Evolutionary conservation across 2,329 filamentous ascomycete species (phyloP), one percentile per base, ranked within the genome.

Genomic region (Lecanoromycetidae sp.): DNA sequence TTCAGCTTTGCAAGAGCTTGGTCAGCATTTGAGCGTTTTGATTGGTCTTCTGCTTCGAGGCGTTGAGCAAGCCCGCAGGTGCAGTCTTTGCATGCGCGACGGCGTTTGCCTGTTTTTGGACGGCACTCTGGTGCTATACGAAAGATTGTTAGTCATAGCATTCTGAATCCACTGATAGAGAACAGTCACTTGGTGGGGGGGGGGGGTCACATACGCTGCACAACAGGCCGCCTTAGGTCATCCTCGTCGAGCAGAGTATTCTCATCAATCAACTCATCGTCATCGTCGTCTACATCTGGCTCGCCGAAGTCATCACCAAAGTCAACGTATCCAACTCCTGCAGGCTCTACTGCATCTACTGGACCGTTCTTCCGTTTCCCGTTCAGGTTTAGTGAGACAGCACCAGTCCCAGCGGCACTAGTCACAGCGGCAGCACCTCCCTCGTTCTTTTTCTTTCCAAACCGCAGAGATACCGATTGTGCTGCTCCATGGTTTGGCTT

Each of bases 21-120:
- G 58, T 87, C 82, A 26, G 84, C 83, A 19, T 73, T 68, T 6
- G 69, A 67, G 48, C 86, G 75, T 58, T 78, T 80, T 6, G 73
- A 74, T 35, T 71, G 72, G 64, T 96, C 91, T 69, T 96, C 87
- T n/a, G 81, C 82, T 57, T 87, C 84, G 42, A 96, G 67, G 52
- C 82, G 79, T 63, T 91, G 79, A 20, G 88, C 87, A 22, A 98
- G 78, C 42, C 91, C 91, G 61, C 91, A 98, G 7, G 85, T 90
- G 71, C 91, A 98, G 70, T 98, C 91, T 68, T 98, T 96, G 74
- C 91, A 98, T 49, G 91, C 87, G 52, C 88, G 81, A 46, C 90
- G 82, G 57, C 90, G 81, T 71, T 94, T 94, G 49, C 85, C 87
- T 36, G 81, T 75, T 67, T 91, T 86, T 39, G 90, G 88, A 50